These are phyloP conservation scores for Xylaria nigripes DNA, from an alignment of 495 filamentous ascomycete genomes.

Conservation along the genomic window DNA sequence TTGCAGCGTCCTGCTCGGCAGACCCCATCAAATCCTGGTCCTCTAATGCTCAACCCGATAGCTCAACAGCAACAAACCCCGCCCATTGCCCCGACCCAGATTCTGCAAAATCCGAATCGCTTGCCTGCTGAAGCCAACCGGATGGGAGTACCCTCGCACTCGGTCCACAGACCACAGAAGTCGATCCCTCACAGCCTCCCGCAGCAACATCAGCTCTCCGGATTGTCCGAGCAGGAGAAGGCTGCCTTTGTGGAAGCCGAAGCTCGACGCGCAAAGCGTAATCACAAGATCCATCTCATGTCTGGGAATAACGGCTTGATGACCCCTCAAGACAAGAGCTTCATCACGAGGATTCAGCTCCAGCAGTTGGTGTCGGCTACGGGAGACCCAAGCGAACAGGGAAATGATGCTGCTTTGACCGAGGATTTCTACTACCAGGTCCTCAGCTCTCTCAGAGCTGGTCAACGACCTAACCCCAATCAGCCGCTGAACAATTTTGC, in stretches of 20 bases:
- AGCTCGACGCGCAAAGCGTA: conserved; percentile 89
- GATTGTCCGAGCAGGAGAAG: conserved; percentile 71
- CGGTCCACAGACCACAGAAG: conserved; percentile 29
- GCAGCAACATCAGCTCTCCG: conserved; percentile 51
- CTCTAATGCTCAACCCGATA: conserved; percentile 16
- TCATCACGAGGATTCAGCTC: conserved; percentile 93
- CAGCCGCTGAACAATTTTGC: conserved; percentile 94
- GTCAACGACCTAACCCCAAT: conserved; percentile 74
- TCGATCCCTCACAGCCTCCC: conserved; percentile 29
- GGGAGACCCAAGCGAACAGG: conserved; percentile 71
- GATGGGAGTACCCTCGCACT: conserved; percentile 25
- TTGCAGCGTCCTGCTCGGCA: conserved; percentile 39
- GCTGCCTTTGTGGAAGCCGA: conserved; percentile 77
- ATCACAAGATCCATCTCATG: conserved; percentile 93
- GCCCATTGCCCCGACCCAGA: conserved; percentile 45
- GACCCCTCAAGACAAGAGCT: conserved; percentile 99
- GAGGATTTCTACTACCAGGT: conserved; percentile 99
- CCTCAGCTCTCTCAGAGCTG: conserved; percentile 83
- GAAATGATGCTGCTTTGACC: conserved; percentile 66
- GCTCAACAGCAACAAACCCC: conserved; percentile 40
- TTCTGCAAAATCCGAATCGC: conserved; percentile 43
- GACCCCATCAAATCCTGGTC: conserved; percentile 17
- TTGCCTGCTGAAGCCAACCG: conserved; percentile 31
- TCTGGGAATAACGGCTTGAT: conserved; percentile 94
- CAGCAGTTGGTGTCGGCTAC: conserved; percentile 91